Conservation (phyloP, 140 eudicot species). For the Ambrosia hybrid region DNA sequence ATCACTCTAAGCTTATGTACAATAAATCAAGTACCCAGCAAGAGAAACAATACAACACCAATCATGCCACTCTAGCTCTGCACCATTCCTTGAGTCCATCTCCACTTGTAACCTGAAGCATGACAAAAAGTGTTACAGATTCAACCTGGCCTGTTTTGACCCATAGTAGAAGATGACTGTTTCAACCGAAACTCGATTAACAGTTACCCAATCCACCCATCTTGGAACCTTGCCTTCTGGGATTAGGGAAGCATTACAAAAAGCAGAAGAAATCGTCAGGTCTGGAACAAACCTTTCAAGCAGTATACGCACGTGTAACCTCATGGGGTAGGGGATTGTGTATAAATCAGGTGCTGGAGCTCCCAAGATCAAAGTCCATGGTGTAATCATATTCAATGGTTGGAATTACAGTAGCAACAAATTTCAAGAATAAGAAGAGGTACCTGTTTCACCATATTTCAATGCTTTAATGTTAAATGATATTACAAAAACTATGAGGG, state of each 20-base stretch:
- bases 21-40: not conserved
- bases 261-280: not conserved
- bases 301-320: not conserved
- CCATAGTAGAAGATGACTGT: not conserved
- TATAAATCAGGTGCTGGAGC: conserved; percentile 64
- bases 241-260: not conserved
- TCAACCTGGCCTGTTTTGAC: not conserved
- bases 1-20: not conserved
- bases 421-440: conserved; percentile 85
- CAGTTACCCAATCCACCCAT: not conserved
- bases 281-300: conserved; percentile 6
- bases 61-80: conserved; percentile 1
- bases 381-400: conserved; percentile 97
- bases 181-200: not conserved
- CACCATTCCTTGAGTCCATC: conserved; percentile 7
- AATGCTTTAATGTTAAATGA: not conserved
- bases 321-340: conserved; percentile 11
- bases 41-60: not conserved
- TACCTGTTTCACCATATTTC: conserved; percentile 54
- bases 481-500: not conserved
- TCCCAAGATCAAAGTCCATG: conserved; percentile 92
- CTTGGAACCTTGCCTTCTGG: not conserved
- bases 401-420: conserved; percentile 92
- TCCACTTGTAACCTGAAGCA: conserved; percentile 10
- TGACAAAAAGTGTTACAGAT: not conserved